phyloP scores from a whole-genome alignment of 2,329 filamentous ascomycete species.

The Ilyonectria mors-panacis region DNA sequence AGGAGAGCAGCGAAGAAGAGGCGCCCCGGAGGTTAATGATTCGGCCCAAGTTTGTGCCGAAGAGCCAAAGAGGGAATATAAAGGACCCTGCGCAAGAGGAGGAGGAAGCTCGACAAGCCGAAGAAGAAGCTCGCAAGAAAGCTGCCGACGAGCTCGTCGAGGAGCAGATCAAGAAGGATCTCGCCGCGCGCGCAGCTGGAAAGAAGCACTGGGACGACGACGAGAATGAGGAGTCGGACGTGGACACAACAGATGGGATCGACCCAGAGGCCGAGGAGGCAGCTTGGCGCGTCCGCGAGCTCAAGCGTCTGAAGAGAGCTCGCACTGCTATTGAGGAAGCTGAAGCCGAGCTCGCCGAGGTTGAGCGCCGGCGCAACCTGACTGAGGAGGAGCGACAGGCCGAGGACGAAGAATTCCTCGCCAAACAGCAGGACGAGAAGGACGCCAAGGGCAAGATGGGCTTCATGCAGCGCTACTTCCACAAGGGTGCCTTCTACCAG shows the following conservation, averaged over 20 bases:
- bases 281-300: conserved; percentile 93
- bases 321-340: conserved; percentile 86
- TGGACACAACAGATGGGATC: conserved; percentile 90
- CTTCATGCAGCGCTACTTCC: conserved; percentile 96
- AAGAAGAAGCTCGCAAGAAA: conserved; percentile 75
- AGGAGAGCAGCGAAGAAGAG: conserved; percentile 70
- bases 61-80: conserved; percentile 63
- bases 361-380: conserved; percentile 89
- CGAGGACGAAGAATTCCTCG: conserved; percentile 86
- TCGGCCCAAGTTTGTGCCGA: conserved; percentile 75
- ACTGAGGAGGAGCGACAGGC: conserved; percentile 87
- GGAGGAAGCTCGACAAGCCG: conserved; percentile 58
- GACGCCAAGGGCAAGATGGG: conserved; percentile 84
- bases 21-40: conserved; percentile 71
- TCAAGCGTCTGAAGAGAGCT: conserved; percentile 89
- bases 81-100: conserved; percentile 52
- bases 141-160: conserved; percentile 86
- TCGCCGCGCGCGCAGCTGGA: conserved; percentile 79
- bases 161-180: conserved; percentile 87
- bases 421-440: conserved; percentile 85
- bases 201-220: conserved; percentile 92
- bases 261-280: conserved; percentile 91
- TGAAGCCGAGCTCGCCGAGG: conserved; percentile 89
- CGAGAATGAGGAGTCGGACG: conserved; percentile 78
- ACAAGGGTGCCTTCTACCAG: conserved; percentile 96